phyloP scores from a whole-genome alignment of 1,284 basidiomycete genomes.

The Pseudozyma flocculosa region DNA sequence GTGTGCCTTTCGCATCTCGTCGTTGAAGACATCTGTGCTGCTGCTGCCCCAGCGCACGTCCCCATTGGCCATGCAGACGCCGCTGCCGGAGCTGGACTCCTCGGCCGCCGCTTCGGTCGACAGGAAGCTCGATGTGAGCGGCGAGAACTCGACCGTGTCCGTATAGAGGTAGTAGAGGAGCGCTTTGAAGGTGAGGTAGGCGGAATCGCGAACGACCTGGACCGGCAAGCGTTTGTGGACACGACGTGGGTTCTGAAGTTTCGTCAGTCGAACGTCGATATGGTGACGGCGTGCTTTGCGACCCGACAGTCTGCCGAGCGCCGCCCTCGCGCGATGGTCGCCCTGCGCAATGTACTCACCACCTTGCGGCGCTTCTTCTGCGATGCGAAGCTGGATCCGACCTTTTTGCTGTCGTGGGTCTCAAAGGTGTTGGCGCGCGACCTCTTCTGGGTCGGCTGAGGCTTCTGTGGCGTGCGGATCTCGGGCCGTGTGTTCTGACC shows the following conservation, averaged over 20 bases:
- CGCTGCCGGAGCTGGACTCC: constrained; percentile 1
- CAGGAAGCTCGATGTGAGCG: constrained; percentile 68
- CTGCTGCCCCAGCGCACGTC: neutral
- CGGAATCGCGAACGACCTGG: constrained; percentile 69
- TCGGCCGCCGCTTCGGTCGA: constrained; percentile 14
- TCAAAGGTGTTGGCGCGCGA: neutral
- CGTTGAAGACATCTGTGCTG: constrained; percentile 2
- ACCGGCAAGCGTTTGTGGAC: neutral
- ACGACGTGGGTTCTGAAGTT: too few species aligned
- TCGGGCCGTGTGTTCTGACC: neutral
- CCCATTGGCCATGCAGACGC: neutral
- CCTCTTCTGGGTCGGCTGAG: neutral
- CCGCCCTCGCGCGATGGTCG: too few species aligned
- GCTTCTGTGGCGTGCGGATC: neutral
- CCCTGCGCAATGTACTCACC: too few species aligned
- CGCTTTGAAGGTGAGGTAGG: constrained; percentile 78
- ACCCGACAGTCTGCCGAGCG: too few species aligned
- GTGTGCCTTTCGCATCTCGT: constrained; percentile 18
- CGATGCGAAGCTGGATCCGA: neutral
- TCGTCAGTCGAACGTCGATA: too few species aligned
- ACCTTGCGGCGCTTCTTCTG: constrained; percentile 12
- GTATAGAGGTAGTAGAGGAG: constrained; percentile 85
- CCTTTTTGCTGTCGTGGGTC: neutral
- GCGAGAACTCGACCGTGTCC: constrained; percentile 78
- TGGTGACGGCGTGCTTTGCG: too few species aligned